Evolutionary conservation across 257 asterid genomes (phyloP).

Genomic region (Datura wrightii): DNA sequence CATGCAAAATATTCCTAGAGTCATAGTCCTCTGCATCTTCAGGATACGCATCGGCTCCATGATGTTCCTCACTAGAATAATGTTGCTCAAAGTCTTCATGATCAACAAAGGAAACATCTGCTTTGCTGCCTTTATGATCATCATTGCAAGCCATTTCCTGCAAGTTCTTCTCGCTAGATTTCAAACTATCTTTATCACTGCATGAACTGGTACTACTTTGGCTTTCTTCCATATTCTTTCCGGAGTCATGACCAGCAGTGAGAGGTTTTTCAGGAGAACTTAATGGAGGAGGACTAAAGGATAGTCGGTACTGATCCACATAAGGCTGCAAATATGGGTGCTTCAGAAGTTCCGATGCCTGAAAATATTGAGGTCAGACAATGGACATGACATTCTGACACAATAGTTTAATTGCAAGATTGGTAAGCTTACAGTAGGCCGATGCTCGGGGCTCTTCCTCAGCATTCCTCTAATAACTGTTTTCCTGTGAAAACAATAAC

Average conservation of each 20-base stretch:
- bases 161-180: slow-evolving; percentile 58
- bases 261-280: slow-evolving; percentile 55
- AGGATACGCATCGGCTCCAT: slow-evolving; percentile 39
- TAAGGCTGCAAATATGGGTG: slow-evolving; percentile 89
- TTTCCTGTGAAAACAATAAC: slow-evolving; percentile 61
- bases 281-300: slow-evolving; percentile 46
- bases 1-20: slow-evolving; percentile 43
- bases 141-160: slow-evolving; percentile 37
- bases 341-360: slow-evolving; percentile 91
- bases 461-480: slow-evolving; percentile 92
- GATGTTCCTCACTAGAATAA: slow-evolving; percentile 44
- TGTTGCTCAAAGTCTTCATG: slow-evolving; percentile 46
- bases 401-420: slow-evolving; percentile 26
- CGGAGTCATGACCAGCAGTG: slow-evolving; percentile 40
- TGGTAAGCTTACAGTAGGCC: slow-evolving; percentile 73
- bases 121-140: slow-evolving; percentile 52
- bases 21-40: slow-evolving; percentile 44
- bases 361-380: slow-evolving; percentile 39
- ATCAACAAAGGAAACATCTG: slow-evolving; percentile 50
- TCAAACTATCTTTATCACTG: slow-evolving; percentile 82
- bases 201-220: slow-evolving; percentile 93
- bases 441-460: slow-evolving; percentile 96
- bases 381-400: background rate
- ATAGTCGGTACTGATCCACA: slow-evolving; percentile 73
- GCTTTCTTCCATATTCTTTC: slow-evolving; percentile 83